Percentiles rank a stretch among this genome's conserved stretches.
Evolutionary conservation across 2,329 filamentous ascomycete genomes (phyloP).

Genomic region (Byssochlamys sp.): DNA sequence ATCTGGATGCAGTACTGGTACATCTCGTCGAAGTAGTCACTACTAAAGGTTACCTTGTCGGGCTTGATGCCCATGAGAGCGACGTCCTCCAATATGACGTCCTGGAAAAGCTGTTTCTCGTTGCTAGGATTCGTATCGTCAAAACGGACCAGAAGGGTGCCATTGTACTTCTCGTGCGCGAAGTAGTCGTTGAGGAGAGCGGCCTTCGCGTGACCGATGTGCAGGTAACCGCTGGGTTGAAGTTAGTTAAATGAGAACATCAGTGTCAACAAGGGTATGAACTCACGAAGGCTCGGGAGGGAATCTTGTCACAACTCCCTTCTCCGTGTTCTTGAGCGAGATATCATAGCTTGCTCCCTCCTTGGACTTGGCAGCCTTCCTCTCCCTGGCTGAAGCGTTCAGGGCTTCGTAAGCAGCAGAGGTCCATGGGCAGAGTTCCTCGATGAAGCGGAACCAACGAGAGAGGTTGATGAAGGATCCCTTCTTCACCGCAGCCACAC

Average conservation of each 20-base stretch:
- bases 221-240: conserved; percentile 59
- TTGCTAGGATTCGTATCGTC: conserved; percentile 97
- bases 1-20: conserved; percentile 77
- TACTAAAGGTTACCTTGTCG: conserved; percentile 78
- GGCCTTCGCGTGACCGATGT: conserved; percentile 92
- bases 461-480: conserved; percentile 65
- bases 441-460: conserved; percentile 80
- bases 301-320: conserved; percentile 85
- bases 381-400: conserved; percentile 59
- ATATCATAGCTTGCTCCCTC: conserved; percentile 84
- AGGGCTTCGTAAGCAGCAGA: conserved; percentile 59
- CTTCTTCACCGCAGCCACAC: conserved; percentile 69
- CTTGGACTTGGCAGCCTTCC: conserved; percentile 60
- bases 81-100: conserved; percentile 85
- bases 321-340: conserved; percentile 70
- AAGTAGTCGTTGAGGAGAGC: conserved; percentile 94
- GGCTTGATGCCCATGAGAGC: conserved; percentile 84
- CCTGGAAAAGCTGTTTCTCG: conserved; percentile 92
- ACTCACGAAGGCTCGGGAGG: conserved; percentile 81
- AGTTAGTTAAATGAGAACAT: conserved; percentile 4
- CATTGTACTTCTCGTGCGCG: conserved; percentile 83
- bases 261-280: not conserved
- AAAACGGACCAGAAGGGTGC: conserved; percentile 81
- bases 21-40: conserved; percentile 87
- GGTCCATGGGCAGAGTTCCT: conserved; percentile 70